These are phyloP conservation scores for Pyrenophora tritici-repentis DNA, from an alignment of 2,329 filamentous ascomycete genomes.

Conservation along the genomic window DNA sequence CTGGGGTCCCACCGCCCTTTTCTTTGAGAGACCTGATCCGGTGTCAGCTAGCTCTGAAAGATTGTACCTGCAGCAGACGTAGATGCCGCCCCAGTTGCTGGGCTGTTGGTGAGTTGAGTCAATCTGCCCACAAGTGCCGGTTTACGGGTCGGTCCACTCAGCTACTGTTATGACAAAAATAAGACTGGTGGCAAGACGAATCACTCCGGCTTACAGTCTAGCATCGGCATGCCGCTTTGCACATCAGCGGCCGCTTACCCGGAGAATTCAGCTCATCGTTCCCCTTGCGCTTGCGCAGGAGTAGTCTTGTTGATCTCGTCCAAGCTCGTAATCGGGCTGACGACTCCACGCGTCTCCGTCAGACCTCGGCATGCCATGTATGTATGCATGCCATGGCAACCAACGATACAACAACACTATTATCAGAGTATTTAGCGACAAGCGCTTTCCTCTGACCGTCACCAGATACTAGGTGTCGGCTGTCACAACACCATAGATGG, in stretches of 20 bases:
- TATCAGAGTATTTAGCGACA: not conserved
- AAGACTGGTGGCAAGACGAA: not conserved
- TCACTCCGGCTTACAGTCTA: no score
- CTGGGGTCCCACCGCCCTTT: not conserved
- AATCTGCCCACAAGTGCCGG: not conserved
- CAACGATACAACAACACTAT: not conserved
- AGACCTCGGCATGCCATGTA: no score
- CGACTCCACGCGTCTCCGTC: no score
- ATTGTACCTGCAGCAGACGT: constrained; percentile 38
- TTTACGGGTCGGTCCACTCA: no score
- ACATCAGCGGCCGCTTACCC: not conserved
- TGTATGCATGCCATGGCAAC: not conserved
- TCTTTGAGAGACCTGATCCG: not conserved
- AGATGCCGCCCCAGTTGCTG: constrained; percentile 12
- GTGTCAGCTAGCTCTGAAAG: not conserved
- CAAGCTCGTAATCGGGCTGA: not conserved
- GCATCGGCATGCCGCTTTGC: not conserved
- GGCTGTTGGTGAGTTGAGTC: constrained; percentile 15
- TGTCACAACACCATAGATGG: not conserved
- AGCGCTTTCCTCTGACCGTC: not conserved
- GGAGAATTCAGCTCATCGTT: not conserved
- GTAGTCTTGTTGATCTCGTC: not conserved
- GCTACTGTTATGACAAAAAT: not conserved
- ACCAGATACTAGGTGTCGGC: not conserved
- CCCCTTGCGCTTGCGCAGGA: not conserved